Base-by-base conservation (phyloP, 108 stramenopile species). In the Nitzschia inconspicua region DNA sequence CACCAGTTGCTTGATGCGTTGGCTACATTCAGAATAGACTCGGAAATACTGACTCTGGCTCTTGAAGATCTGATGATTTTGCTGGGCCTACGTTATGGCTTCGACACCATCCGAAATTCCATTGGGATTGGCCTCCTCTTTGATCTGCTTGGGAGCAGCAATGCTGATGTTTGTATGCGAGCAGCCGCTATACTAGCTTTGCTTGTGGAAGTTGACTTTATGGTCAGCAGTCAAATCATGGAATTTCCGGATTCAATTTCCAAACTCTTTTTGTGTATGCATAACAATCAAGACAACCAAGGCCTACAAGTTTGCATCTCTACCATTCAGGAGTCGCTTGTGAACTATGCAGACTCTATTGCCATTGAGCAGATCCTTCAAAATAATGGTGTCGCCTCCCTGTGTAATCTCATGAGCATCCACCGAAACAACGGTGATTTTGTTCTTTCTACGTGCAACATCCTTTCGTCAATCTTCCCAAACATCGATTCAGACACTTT, bases 1-100 rank as follows among this genome's bases (percentile, higher is more conserved):
- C 75, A 67, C 48, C 51, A 75, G 60, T n/a, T n/a, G n/a, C n/a
- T 61, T 47, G 60, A 61, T 20, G 36, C 60, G 7, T 48, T 48
- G 47, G 26, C 22, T 10, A 32, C 4, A 8, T 31, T 61, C 20
- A 24, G 8, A 13, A 6, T 3, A 4, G 31, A 29, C 11, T 5
- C 30, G 5, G 46, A 61, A 3, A 8, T 61, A 4, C 20, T 48
- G n/a, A 11, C 32, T 6, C 22, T 34, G 9, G 44, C 47, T 3
- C 48, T 27, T 13, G 60, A 61, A 11, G 9, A 19, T 48, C 25
- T 61, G 29, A 14, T 61, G 60, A 11, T 3, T 7, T 22, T 48
- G 46, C 28, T 3, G 24, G 18, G 48, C 13, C 16, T 48, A 14
- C 31, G 9, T 20, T 44, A 61, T 3, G 25, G 60, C 30, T 25